Conservation (phyloP, 352 stramenopile genomes). For the Albugo laibachii region DNA sequence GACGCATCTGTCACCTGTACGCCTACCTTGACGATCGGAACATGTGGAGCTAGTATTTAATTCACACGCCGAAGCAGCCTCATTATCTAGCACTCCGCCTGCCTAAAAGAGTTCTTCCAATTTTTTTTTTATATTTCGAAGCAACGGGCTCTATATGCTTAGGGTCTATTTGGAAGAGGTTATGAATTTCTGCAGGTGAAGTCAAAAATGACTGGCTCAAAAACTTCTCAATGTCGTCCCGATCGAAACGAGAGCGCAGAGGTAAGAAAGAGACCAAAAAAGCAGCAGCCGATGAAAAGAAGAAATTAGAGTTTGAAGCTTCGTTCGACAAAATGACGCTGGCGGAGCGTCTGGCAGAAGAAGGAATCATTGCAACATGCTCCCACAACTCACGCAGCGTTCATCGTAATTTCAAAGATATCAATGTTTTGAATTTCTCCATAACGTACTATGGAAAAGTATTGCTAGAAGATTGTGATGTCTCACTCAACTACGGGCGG, state of each 20-base stretch:
- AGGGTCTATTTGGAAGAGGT: too few species aligned
- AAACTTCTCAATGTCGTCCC: constrained; percentile 19
- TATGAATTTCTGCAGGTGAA: too few species aligned
- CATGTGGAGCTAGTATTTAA: too few species aligned
- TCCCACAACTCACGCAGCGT: constrained; percentile 80
- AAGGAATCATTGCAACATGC: constrained; percentile 94
- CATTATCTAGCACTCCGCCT: too few species aligned
- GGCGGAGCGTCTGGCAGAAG: constrained; percentile 78
- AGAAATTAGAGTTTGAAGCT: constrained; percentile 36
- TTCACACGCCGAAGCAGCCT: too few species aligned
- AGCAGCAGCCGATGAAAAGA: constrained; percentile 58
- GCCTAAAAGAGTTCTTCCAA: too few species aligned
- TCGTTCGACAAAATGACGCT: constrained; percentile 51
- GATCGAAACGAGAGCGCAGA: constrained; percentile 54
- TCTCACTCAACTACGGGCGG: constrained; percentile 95
- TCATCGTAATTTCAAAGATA: constrained; percentile 93
- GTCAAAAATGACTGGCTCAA: too few species aligned
- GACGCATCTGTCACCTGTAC: too few species aligned
- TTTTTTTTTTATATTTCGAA: too few species aligned
- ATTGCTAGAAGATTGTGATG: constrained; percentile 90
- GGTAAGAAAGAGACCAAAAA: constrained; percentile 64
- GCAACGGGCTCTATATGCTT: too few species aligned
- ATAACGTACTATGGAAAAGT: constrained; percentile 93
- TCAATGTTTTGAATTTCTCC: constrained; percentile 94
- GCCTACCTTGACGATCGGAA: too few species aligned